A percentile compares a stretch with the other conserved stretches of the same genome.
Conservation (phyloP, 1,139 yeast species). For the Diutina sp. region DNA sequence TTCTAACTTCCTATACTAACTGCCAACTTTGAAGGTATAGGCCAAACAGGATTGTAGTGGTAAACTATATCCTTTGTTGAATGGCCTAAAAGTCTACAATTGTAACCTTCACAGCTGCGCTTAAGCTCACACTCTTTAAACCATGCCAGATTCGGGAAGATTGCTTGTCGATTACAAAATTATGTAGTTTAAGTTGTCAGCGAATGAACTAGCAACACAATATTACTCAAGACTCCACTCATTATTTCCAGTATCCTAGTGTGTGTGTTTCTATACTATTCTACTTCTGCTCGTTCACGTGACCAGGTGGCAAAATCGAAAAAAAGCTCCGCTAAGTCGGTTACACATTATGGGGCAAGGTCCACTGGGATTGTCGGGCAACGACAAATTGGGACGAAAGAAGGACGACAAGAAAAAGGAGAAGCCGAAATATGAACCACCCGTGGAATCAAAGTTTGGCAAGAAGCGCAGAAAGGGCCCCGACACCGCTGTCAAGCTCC, state of each 20-base stretch:
- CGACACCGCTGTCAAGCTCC: conserved; percentile 73
- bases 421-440: conserved; percentile 95
- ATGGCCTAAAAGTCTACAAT: no score
- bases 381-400: conserved; percentile 44
- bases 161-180: background rate
- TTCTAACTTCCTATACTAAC: no score
- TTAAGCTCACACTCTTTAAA: no score
- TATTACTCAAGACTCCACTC: no score
- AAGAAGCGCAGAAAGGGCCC: conserved; percentile 89
- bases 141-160: background rate
- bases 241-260: no score
- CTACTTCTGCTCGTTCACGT: background rate
- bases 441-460: conserved; percentile 89
- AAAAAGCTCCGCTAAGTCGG: background rate
- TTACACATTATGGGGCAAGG: conserved; percentile 16
- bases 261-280: background rate
- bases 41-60: no score
- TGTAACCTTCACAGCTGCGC: no score
- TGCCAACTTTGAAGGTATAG: no score
- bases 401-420: conserved; percentile 71
- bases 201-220: no score
- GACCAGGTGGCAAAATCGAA: background rate
- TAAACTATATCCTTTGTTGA: no score
- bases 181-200: no score
- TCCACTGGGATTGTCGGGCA: conserved; percentile 63